Base-by-base conservation (phyloP, 345 rosid species). In the Melaleuca quinquenervia region DNA sequence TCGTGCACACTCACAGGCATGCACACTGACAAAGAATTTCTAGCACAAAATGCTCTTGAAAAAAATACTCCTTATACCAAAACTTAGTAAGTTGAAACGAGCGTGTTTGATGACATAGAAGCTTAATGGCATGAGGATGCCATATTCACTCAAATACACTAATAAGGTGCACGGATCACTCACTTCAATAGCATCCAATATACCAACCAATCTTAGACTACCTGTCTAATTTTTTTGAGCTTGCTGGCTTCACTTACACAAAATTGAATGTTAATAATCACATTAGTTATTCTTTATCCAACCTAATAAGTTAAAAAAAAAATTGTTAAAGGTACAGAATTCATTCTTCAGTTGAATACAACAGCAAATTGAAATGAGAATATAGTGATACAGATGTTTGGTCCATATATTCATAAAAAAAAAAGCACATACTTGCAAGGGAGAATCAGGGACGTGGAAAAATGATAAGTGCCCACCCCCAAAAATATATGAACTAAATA, bases 1-100 rank as follows among this genome's bases (percentile, higher is more conserved):
- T 7, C 53, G 6, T 18, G 6, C 1, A 6, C 18, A 5, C 20
- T 0, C 21, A 1, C 21, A 18, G 0, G n/a, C 12, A 14, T 14
- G 11, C 12, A 9, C 12, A 26, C n/a, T 41, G 41, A 3, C n/a
- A 55, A 55, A 55, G n/a, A n/a, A 55, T 22, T 22, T 55, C 11
- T 24, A 55, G n/a, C 9, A 55, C 24, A n/a, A 55, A 55, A 22
- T 55, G 60, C 60, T 22, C 27, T 22, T 22, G 11, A 54, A 54
- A 54, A 24, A 41, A 41, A 41, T 41, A 41, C 41, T 41, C 41
- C 41, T 41, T 41, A 41, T 41, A 41, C 41, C 41, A 41, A 41
- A 2, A 41, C 41, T 41, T 41, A 41, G 41, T 41, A 41, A 41
- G 41, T 55, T 8, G 11, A 54, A 54, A 54, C 9, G n/a, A 55